Base-by-base conservation (phyloP, 2,329 filamentous ascomycete species). In the Clonostachys byssicola region DNA sequence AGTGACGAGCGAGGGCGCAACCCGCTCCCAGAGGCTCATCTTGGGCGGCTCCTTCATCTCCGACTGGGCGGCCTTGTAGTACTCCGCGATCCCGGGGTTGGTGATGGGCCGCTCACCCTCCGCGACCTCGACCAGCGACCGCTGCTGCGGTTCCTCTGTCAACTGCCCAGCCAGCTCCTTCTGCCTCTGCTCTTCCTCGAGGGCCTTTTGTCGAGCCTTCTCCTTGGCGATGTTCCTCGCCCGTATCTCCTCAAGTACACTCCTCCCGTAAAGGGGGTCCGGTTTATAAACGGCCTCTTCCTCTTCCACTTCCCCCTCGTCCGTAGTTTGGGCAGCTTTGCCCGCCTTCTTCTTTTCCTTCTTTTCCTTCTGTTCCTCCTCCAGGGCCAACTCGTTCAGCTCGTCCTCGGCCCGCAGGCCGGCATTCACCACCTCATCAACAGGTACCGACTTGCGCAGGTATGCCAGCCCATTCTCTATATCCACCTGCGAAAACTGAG, bases 361-460 rank as follows among this genome's bases (percentile, higher is more conserved):
- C 46, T 57, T 56, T 41, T 48, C 40, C 35, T 34, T 50, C 34
- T 51, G 44, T 45, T 60, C 54, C 12, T 55, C 52, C 33, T 55
- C 53, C 34, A 57, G 48, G 49, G 54, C 57, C 52, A 85, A 61
- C 48, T 68, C 68, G 17, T 67, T 70, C 44, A 86, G 70, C 64
- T 86, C 82, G 48, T 84, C 77, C 62, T 86, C 81, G 13, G 81
- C 82, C 43, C 81, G 71, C 45, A 83, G 64, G 2, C 80, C 80
- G 3, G 81, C 81, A 53, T 81, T 84, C 53, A 76, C 62, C 30
- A 82, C 64, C 60, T 86, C 83, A 49, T 86, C 74, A 4, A 86
- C 77, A 1, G 75, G 72, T 2, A 79, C 68, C 41, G 70, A 69
- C 17, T 69, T 62, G 44, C 83, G 75, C 40, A 86, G 66, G 59